Evolutionary conservation across 371 early-diverging fungal genomes (phyloP).

Genomic region (Mucor velutinosus): DNA sequence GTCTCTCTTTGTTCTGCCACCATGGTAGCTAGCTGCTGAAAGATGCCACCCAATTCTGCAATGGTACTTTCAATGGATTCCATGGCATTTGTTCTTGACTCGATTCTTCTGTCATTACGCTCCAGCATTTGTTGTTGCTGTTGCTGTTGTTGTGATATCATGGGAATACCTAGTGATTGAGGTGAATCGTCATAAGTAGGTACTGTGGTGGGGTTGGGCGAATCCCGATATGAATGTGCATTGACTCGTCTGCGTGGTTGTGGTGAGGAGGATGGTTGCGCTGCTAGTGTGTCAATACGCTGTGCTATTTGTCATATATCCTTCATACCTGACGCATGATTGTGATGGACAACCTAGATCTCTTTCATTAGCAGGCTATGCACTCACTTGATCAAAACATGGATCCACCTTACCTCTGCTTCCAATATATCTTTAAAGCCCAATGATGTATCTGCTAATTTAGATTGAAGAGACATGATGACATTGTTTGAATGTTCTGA

Average conservation of each 20-base stretch:
- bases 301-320: background rate
- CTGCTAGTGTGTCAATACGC: background rate
- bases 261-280: slow-evolving; percentile 46
- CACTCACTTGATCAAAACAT: background rate
- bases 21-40: slow-evolving; percentile 92
- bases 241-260: slow-evolving; percentile 45
- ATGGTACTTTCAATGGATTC: slow-evolving; percentile 96
- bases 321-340: background rate
- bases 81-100: slow-evolving; percentile 87
- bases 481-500: slow-evolving; percentile 89
- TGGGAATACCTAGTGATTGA: slow-evolving; percentile 52
- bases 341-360: background rate
- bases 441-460: slow-evolving; percentile 84
- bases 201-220: slow-evolving; percentile 23
- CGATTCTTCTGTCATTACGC: slow-evolving; percentile 73
- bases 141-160: slow-evolving; percentile 54
- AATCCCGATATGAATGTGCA: slow-evolving; percentile 2
- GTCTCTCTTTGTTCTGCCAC: slow-evolving; percentile 95
- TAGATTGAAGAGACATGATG: slow-evolving; percentile 85
- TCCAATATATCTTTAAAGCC: slow-evolving; percentile 92
- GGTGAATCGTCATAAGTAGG: slow-evolving; percentile 38
- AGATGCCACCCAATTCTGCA: slow-evolving; percentile 95
- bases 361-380: background rate
- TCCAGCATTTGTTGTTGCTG: slow-evolving; percentile 62
- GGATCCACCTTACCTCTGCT: slow-evolving; percentile 60